Evolutionary conservation across 2,329 filamentous ascomycete species (phyloP).

Genomic region (Dactylonectria estremocensis): DNA sequence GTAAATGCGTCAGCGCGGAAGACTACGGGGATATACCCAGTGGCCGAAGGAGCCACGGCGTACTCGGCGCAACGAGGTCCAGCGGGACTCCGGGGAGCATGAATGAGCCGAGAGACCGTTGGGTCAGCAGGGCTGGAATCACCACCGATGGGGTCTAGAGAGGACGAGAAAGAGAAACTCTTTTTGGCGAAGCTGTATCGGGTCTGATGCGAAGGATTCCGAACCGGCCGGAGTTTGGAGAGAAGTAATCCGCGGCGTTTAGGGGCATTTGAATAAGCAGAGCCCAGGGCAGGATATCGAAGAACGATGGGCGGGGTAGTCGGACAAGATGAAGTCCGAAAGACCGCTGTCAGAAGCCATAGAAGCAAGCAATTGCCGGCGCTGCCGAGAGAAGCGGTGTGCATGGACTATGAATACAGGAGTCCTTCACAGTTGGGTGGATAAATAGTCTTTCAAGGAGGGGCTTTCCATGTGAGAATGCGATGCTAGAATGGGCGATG

Average conservation of each 20-base stretch:
- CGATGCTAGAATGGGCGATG: not conserved
- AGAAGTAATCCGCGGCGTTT: conserved; percentile 15
- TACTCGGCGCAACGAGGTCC: conserved; percentile 5
- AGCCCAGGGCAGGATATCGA: conserved; percentile 16
- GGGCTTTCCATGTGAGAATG: not conserved
- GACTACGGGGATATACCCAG: conserved; percentile 37
- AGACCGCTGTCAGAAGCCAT: conserved; percentile 9
- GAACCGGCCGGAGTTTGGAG: conserved; percentile 23
- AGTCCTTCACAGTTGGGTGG: conserved; percentile 3
- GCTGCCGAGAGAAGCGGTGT: conserved; percentile 16
- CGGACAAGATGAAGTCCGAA: conserved; percentile 1
- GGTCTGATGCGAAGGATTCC: not conserved
- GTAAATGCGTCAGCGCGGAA: conserved; percentile 18
- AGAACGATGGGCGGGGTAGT: conserved; percentile 8
- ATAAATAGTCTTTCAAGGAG: conserved; percentile 11
- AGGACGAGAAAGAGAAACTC: not conserved
- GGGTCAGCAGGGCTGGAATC: conserved; percentile 3
- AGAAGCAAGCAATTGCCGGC: conserved; percentile 26
- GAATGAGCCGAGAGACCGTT: conserved; percentile 9
- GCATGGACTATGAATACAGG: conserved; percentile 1
- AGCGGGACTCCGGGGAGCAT: conserved; percentile 11
- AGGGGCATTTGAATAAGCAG: conserved; percentile 24
- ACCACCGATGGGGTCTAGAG: not conserved
- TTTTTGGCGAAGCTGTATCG: too few relatives aligned
- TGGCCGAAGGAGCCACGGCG: conserved; percentile 20